A percentile compares a stretch with the other conserved stretches of the same genome.
These are phyloP conservation scores for Sclerospora graminicola DNA, from an alignment of 352 stramenopile species.

Conservation along the genomic window DNA sequence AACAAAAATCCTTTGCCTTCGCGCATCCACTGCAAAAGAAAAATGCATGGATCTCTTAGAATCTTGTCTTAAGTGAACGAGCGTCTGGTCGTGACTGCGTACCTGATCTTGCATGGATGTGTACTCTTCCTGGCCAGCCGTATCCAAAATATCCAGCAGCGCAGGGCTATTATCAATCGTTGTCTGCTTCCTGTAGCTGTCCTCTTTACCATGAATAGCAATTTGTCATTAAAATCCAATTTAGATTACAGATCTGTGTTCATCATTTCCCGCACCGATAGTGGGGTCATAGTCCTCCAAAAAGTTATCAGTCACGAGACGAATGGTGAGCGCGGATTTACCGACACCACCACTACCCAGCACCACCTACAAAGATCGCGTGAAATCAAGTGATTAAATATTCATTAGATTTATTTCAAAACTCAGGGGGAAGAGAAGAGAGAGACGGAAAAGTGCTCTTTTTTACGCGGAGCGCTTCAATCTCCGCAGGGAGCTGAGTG, in stretches of 20 bases:
- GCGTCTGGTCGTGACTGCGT: neutral
- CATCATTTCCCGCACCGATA: slow-evolving; percentile 43
- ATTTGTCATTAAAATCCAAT: neutral
- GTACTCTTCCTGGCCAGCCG: slow-evolving; percentile 88
- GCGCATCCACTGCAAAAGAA: slow-evolving; percentile 79
- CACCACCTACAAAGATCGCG: slow-evolving; percentile 46
- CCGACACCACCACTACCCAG: slow-evolving; percentile 85
- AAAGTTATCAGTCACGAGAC: slow-evolving; percentile 89
- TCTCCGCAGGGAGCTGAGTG: too few species aligned
- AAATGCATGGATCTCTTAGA: neutral
- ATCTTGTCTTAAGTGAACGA: neutral
- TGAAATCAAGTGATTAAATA: slow-evolving; percentile 4
- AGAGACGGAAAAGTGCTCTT: neutral
- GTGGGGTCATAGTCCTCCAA: slow-evolving; percentile 91
- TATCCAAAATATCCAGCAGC: slow-evolving; percentile 88
- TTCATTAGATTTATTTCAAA: neutral
- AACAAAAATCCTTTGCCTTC: slow-evolving; percentile 87
- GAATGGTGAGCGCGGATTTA: slow-evolving; percentile 88
- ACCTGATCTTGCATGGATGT: slow-evolving; percentile 88
- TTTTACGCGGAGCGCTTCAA: too few species aligned
- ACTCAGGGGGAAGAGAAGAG: neutral
- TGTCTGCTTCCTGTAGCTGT: slow-evolving; percentile 88
- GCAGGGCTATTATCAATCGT: slow-evolving; percentile 76
- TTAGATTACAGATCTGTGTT: neutral
- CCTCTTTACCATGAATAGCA: slow-evolving; percentile 37